Evolutionary conservation across 495 filamentous ascomycete genomes (phyloP).

Genomic region (Parachaetomium inaequale): DNA sequence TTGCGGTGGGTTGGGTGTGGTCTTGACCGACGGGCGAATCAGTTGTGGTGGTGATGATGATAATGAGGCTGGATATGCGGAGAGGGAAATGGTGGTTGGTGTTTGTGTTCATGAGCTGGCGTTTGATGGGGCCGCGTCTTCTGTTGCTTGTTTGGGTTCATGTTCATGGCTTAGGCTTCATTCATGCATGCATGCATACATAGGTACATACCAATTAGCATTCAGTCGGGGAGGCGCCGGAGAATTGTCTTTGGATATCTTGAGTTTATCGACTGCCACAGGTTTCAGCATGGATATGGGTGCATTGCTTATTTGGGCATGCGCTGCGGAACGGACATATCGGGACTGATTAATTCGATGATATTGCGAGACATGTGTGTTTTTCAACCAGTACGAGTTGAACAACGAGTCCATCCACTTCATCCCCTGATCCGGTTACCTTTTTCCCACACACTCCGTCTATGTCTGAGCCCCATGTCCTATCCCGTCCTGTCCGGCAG

Average conservation of each 20-base stretch:
- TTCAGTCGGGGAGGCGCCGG: neutral
- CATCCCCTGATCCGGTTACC: no score
- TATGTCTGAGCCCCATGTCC: neutral
- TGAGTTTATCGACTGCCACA: neutral
- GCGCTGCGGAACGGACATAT: no score
- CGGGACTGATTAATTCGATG: no score
- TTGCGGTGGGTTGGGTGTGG: neutral
- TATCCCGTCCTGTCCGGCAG: neutral
- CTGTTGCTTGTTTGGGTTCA: neutral
- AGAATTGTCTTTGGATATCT: neutral
- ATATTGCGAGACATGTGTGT: no score
- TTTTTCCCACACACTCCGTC: no score
- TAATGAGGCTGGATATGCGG: neutral
- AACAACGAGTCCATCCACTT: neutral
- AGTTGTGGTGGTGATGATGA: neutral
- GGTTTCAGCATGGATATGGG: no score
- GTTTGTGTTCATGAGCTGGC: constrained; percentile 1
- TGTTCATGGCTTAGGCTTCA: neutral
- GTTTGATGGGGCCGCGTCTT: neutral
- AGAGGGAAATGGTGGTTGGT: neutral
- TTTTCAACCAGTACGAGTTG: neutral
- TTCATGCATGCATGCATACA: constrained; percentile 5
- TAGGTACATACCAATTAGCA: neutral
- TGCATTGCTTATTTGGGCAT: no score
- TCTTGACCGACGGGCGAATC: neutral